Evolutionary conservation across 257 asterid species (phyloP), one percentile per base, ranked within the genome.

Genomic region (Solanum virginianum): DNA sequence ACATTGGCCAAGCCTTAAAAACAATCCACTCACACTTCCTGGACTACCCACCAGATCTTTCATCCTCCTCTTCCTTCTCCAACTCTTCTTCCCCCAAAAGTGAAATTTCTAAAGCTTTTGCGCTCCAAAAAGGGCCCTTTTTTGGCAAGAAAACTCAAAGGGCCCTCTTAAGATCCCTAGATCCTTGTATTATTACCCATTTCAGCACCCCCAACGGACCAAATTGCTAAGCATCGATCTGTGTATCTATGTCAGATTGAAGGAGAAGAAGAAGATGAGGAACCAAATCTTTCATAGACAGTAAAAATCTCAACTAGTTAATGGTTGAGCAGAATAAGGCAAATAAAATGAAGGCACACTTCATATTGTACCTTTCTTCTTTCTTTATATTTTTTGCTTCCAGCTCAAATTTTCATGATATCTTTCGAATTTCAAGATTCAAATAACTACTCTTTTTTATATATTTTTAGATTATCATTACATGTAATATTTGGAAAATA

Each of bases 11-110:
- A 91, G 89, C 90, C 99, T 94, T 65, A 96, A 88, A 8, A 93
- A 57, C 91, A 93, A 87, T 66, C 98, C 97, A 88, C 92, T 90
- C 79, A 89, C 91, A 71, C 91, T 92, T 24, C 98, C 99, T 24
- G 98, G 98, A 84, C 97, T 91, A 81, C 98, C 99, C 56, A 91
- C 68, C 86, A 93, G 88, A 83, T 90, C 93, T 92, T 94, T 94
- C 99, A 96, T 96, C 82, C 80, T 65, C 87, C 62, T 66, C 15
- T 17, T 53, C 18, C 57, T 4, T 4, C 17, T 51, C 16, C 54
- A n/a, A 60, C 68, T 57, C 65, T 57, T 57, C 65, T 57, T 57
- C 66, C 22, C 71, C 17, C 41, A 86, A 65, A 32, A 16, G 71
- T 29, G 63, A 60, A 79, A 62, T 65, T 24, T 41, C 24, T 4